Base-by-base conservation (phyloP, 2,329 filamentous ascomycete species). In the Exophiala sp. region DNA sequence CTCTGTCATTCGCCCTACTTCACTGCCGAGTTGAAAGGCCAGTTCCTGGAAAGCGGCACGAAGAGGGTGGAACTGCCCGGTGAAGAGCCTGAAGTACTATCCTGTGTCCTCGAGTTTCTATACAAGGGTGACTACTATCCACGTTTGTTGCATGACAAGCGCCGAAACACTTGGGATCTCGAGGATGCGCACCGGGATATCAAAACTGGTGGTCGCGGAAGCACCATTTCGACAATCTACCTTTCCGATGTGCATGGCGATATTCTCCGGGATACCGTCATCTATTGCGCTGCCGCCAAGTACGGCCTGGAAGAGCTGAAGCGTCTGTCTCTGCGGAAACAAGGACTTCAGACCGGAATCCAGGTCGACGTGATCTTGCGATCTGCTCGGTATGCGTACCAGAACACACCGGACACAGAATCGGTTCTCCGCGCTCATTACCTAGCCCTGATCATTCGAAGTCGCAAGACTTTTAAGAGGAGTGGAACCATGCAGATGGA, bases 401-500 rank as follows among this genome's bases (percentile, higher is more conserved):
- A 89, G 70, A 86, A 96, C 79, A 96, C 92, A 68, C 91, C 91
- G 64, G 89, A 96, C 78, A 87, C 85, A 66, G 91, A 97, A 78
- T 92, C 88, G 69, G 84, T 87, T 68, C 85, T 97, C 73, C 91
- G 91, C 78, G 91, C 91, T 79, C 91, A 96, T 79, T 96, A 96
- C 80, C 86, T 97, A 72, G 90, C 91, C 71, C 84, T 96, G 75
- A 95, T 96, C 75, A 96, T 96, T 79, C 87, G 91, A 78, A 92
- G 89, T 81, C 89, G 92, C 74, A 91, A 91, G 80, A 96, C 90
- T 68, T 96, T 97, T 75, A 96, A 96, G 86, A 86, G 88, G 76
- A 96, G 91, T 78, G 91, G 91, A 75, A 96, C 91, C 74, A 95
- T 96, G 91, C 91, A 96, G 82, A 87, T 88, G 78, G 91, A 96